phyloP scores from a whole-genome alignment of 495 filamentous ascomycete species.

The Annulohypoxylon bovei region DNA sequence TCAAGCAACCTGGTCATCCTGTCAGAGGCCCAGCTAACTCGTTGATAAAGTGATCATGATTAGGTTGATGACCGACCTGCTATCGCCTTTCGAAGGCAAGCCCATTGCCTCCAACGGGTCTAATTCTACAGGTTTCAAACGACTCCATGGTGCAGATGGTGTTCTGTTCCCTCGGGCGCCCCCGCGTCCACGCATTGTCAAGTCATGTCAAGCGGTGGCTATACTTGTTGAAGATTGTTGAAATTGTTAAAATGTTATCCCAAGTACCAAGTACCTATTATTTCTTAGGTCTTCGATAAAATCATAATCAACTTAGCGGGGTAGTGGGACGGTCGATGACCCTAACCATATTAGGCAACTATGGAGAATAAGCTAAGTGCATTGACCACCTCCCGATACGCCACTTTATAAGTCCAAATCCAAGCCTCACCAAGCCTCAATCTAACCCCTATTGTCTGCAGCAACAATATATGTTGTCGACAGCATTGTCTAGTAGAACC shows the following conservation, averaged over 20 bases:
- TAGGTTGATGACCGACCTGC: conserved; percentile 57
- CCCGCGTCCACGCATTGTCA: conserved; percentile 50
- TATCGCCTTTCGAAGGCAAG: conserved; percentile 89
- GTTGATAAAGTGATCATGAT: background rate
- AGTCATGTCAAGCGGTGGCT: conserved; percentile 43
- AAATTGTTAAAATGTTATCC: background rate
- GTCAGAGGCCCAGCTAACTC: background rate
- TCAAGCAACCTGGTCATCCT: conserved; percentile 71
- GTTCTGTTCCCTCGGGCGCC: conserved; percentile 54
- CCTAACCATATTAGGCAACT: background rate
- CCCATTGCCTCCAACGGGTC: conserved; percentile 83
- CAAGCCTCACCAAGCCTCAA: background rate
- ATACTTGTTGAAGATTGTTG: background rate
- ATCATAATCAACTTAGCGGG: background rate
- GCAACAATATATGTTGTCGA: background rate
- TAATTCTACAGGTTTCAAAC: conserved; percentile 73
- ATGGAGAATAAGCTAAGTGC: background rate
- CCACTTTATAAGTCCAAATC: conserved; percentile 1
- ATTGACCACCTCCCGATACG: conserved; percentile 9
- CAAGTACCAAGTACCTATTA: background rate
- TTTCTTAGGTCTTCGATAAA: background rate
- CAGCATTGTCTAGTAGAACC: too few species aligned
- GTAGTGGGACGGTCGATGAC: background rate
- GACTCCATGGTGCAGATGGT: conserved; percentile 68
- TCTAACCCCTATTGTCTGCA: background rate